Base-by-base conservation (phyloP, 768 basidiomycete genomes). In the Cubamyces sp. region DNA sequence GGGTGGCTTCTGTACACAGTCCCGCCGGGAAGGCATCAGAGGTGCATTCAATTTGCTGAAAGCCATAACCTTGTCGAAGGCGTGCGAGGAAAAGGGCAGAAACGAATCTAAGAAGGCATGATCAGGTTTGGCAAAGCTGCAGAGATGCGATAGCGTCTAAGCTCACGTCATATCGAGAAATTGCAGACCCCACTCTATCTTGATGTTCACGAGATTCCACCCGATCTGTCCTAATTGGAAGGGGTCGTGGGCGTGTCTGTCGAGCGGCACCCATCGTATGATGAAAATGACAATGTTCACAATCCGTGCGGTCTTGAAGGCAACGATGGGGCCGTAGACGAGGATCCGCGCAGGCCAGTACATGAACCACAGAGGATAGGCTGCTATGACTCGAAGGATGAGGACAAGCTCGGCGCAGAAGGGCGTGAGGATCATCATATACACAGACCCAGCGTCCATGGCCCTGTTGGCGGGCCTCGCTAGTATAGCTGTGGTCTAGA, bases 381-480 rank as follows among this genome's bases (percentile, higher is more conserved):
- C 73, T 1, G 75, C 74, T 26, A 73, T 55, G 16, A 80, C 69
- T 0, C 78, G 73, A 50, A 77, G 65, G 19, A 77, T 41, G 8
- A 80, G 74, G 39, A 79, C 73, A 11, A 70, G 73, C 60, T 80
- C 78, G 21, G 77, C 70, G 48, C 78, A 66, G 1, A 77, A 50
- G 16, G 77, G 77, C 1, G 74, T 69, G 52, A 73, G 62, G 12
- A 72, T 49, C 12, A 28, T 51, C 41, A 57, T 42, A 37, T 14
- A 51, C 4, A 54, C 61, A 40, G 42, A 62, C 1, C 25, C 41
- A 4, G 50, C 46, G 34, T 55, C 45, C 7, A 62, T 18, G n/a
- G 30, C 28, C 5, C 49, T 41, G 11, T 11, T 18, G 19, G 57
- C 54, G 5, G 48, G 42, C 9, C n/a, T 23, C 18, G 16, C 41